A percentile compares a stretch with the other conserved stretches of the same genome.
phyloP scores from a whole-genome alignment of 176 grass and related monocot species.

The Cocos nucifera region DNA sequence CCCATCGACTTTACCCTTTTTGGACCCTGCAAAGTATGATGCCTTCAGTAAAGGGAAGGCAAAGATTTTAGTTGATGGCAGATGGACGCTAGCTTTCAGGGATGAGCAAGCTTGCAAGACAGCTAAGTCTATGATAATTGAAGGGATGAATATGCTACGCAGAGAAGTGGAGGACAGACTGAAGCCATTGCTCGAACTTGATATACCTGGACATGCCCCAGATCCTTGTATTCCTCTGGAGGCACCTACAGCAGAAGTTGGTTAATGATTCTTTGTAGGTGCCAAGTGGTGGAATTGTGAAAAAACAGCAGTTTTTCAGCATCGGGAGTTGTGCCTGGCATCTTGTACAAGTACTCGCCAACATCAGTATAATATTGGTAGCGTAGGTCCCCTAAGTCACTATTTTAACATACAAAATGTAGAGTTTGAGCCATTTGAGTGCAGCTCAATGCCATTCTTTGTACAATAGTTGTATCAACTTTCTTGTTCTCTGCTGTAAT shows the following conservation, averaged over 20 bases:
- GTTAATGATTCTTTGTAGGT: neutral
- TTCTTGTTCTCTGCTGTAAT: constrained; percentile 38
- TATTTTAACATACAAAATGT: constrained; percentile 32
- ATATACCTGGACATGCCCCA: constrained; percentile 6
- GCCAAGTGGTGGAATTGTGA: neutral
- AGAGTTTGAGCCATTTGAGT: constrained; percentile 38
- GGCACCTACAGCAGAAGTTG: neutral
- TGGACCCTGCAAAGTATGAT: constrained; percentile 65
- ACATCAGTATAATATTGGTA: constrained; percentile 35
- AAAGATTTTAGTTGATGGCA: constrained; percentile 88
- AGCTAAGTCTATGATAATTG: constrained; percentile 55
- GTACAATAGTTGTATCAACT: constrained; percentile 58
- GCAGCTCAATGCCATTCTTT: constrained; percentile 64
- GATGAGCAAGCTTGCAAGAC: constrained; percentile 62
- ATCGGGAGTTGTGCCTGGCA: constrained; percentile 1
- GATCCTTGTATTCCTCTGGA: neutral
- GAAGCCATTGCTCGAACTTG: constrained; percentile 47
- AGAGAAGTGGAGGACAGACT: constrained; percentile 44
- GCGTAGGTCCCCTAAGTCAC: constrained; percentile 19
- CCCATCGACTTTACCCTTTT: constrained; percentile 61
- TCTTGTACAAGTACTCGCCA: constrained; percentile 2
- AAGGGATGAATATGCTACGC: constrained; percentile 57
- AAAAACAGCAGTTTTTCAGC: neutral
- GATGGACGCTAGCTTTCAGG: constrained; percentile 92
- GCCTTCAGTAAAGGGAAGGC: constrained; percentile 32